Conservation (phyloP, 208 protist genomes). For the Acanthamoeba healyi region DNA sequence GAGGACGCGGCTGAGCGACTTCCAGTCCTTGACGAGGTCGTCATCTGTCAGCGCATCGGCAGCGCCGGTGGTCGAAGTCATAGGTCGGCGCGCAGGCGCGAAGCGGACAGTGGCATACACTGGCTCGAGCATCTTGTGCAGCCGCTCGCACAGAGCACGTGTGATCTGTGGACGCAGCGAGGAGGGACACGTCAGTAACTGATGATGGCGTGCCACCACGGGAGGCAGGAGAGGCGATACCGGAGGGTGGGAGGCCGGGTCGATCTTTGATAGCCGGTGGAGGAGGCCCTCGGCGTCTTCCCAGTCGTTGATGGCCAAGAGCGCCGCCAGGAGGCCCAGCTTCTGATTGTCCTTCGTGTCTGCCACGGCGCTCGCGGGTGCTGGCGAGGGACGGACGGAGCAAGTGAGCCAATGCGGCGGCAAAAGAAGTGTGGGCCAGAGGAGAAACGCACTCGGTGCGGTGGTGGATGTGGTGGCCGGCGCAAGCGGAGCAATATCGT, state of each 20-base stretch:
- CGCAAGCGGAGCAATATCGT: slow-evolving; percentile 36
- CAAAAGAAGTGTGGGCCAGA: neutral
- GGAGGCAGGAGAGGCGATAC: too few relatives aligned
- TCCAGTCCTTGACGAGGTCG: slow-evolving; percentile 1
- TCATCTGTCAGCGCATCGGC: neutral
- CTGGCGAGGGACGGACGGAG: too few relatives aligned
- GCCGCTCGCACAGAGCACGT: slow-evolving; percentile 31
- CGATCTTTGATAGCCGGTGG: neutral
- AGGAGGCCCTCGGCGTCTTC: slow-evolving; percentile 20
- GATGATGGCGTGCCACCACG: neutral
- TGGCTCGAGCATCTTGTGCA: slow-evolving; percentile 72
- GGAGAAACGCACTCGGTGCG: too few relatives aligned
- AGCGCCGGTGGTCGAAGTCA: neutral
- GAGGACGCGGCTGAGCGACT: neutral
- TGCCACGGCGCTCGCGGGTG: neutral
- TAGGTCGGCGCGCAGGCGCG: neutral
- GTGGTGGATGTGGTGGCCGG: neutral
- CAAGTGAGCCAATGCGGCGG: neutral
- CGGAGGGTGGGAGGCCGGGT: slow-evolving; percentile 22
- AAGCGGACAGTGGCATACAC: slow-evolving; percentile 74
- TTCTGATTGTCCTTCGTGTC: slow-evolving; percentile 77
- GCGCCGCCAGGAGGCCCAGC: slow-evolving; percentile 68
- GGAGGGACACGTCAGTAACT: neutral
- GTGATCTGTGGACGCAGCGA: neutral
- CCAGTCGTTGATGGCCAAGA: slow-evolving; percentile 67